Conservation (phyloP, 208 protist species). For the Trypanosoma caninum region DNA sequence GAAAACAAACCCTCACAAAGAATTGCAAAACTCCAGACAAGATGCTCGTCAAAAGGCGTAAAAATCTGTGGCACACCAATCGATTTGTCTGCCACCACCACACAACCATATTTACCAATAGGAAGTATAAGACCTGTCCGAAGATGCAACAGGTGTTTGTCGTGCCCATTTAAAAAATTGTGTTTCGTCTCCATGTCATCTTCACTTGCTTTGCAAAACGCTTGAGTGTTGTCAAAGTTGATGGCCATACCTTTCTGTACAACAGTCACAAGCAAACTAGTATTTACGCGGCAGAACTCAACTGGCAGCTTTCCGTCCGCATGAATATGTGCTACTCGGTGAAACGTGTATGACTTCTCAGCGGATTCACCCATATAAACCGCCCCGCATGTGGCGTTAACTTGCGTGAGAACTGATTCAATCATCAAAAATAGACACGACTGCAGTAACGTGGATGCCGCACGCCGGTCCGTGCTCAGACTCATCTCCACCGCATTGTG, state of each 20-base stretch:
- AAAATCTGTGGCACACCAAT: constrained; percentile 23
- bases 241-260: constrained; percentile 51
- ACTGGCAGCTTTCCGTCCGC: constrained; percentile 39
- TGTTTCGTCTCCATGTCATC: not conserved
- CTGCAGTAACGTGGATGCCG: constrained; percentile 39
- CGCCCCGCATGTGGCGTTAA: constrained; percentile 46
- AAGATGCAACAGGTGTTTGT: constrained; percentile 24
- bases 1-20: constrained; percentile 53
- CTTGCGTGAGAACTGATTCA: constrained; percentile 42
- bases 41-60: constrained; percentile 60
- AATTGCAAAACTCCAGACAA: constrained; percentile 54
- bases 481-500: constrained; percentile 2
- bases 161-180: constrained; percentile 4
- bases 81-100: constrained; percentile 64
- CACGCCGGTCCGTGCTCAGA: constrained; percentile 20
- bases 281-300: constrained; percentile 48
- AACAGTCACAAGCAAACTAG: constrained; percentile 54
- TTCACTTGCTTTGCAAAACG: not conserved
- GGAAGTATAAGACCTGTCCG: constrained; percentile 51
- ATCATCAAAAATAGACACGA: constrained; percentile 66
- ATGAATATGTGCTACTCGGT: constrained; percentile 54
- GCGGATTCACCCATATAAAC: constrained; percentile 46
- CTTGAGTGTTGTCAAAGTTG: constrained; percentile 45
- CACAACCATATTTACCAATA: constrained; percentile 50
- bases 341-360: constrained; percentile 38